Conservation (phyloP, 495 filamentous ascomycete species). For the Tuber umbilicatum region DNA sequence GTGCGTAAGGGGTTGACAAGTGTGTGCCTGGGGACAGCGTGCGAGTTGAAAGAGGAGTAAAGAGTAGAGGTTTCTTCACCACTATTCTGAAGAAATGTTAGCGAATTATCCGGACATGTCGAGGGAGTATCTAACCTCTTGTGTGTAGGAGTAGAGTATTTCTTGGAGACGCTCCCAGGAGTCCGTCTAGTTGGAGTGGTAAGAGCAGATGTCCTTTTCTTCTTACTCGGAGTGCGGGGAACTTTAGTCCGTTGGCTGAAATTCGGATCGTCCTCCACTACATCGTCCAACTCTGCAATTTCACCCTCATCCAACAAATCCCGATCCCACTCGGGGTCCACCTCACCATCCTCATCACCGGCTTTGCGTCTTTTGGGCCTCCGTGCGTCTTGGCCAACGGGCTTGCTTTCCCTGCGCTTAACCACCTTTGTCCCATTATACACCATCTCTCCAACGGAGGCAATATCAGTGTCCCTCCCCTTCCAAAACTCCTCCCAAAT, state of each 20-base stretch:
- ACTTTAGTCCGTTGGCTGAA: slow-evolving; percentile 53
- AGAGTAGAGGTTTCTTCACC: slow-evolving; percentile 87
- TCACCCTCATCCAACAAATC: slow-evolving; percentile 22
- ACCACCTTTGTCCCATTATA: slow-evolving; percentile 63
- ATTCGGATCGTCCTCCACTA: slow-evolving; percentile 49
- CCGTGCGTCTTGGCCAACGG: slow-evolving; percentile 46
- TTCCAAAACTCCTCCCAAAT: slow-evolving; percentile 78
- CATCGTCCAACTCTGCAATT: slow-evolving; percentile 16
- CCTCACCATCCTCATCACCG: slow-evolving; percentile 48
- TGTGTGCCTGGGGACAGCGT: slow-evolving; percentile 69
- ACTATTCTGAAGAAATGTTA: slow-evolving; percentile 51
- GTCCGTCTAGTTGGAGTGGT: slow-evolving; percentile 54
- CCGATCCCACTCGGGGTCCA: slow-evolving; percentile 36
- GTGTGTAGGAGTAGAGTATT: slow-evolving; percentile 63
- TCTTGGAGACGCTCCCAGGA: slow-evolving; percentile 47
- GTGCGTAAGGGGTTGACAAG: slow-evolving; percentile 80
- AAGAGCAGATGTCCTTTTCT: slow-evolving; percentile 43
- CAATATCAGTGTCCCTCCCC: slow-evolving; percentile 56
- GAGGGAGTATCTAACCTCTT: slow-evolving; percentile 49
- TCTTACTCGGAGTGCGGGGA: slow-evolving; percentile 45
- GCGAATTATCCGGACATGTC: slow-evolving; percentile 11
- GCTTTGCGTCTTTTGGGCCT: slow-evolving; percentile 43
- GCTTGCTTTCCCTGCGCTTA: slow-evolving; percentile 54
- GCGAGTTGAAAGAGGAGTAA: slow-evolving; percentile 86
- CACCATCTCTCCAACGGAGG: slow-evolving; percentile 57